These are phyloP conservation scores for Microbotryum scabiosae DNA, from an alignment of 1,284 basidiomycete genomes.

Conservation along the genomic window DNA sequence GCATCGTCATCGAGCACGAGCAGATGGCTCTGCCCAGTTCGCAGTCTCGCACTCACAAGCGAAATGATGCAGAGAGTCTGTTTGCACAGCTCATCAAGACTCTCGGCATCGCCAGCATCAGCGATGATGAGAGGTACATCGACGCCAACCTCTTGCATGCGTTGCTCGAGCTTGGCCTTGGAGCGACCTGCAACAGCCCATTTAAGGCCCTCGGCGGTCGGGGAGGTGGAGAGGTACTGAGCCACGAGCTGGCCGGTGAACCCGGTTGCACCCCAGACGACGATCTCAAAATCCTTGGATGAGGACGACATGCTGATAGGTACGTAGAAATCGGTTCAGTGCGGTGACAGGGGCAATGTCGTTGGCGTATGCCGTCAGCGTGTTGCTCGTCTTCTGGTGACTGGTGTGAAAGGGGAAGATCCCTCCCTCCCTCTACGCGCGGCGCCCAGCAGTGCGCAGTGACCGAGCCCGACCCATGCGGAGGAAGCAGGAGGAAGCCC, in stretches of 20 bases:
- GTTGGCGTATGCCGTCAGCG: too few relatives aligned
- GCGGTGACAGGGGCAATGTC: too few relatives aligned
- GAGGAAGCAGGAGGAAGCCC: too few relatives aligned
- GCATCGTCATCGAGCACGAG: too few relatives aligned
- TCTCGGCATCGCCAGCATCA: constrained; percentile 37
- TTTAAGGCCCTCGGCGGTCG: constrained; percentile 3
- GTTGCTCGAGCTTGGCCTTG: constrained; percentile 21
- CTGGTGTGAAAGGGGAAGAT: too few relatives aligned
- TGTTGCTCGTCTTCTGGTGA: too few relatives aligned
- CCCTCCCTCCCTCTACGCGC: too few relatives aligned
- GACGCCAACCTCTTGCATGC: constrained; percentile 18
- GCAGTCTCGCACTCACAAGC: constrained; percentile 5
- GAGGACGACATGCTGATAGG: too few relatives aligned
- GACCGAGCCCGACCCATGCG: too few relatives aligned
- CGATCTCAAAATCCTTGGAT: constrained; percentile 19
- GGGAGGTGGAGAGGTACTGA: constrained; percentile 21
- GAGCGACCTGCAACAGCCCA: constrained; percentile 29
- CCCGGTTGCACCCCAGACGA: constrained; percentile 30
- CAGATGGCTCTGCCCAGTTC: too few relatives aligned
- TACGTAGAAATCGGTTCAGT: too few relatives aligned
- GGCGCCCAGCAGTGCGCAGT: too few relatives aligned
- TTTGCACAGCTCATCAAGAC: constrained; percentile 61
- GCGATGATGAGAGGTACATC: constrained; percentile 20
- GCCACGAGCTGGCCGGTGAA: constrained; percentile 32
- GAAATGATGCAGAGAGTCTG: constrained; percentile 38